Evolutionary conservation across 139 green algal genomes (phyloP).

Genomic region (Coccomyxa sp.): DNA sequence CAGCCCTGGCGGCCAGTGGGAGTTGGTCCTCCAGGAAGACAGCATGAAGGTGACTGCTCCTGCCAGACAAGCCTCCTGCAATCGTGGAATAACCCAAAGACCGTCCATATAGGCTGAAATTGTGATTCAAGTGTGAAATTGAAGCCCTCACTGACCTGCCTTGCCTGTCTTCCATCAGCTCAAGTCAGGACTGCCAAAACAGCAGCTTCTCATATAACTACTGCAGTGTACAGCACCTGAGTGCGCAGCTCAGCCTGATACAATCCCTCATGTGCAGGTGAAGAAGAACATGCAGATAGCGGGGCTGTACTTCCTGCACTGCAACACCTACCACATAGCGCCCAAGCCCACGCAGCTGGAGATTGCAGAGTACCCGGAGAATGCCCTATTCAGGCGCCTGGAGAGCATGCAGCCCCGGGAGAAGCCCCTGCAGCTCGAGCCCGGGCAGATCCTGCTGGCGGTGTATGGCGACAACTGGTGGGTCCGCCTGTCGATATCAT

Average conservation of each 20-base stretch:
- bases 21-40: slow-evolving; percentile 5
- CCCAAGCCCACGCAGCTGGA: neutral
- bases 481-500: too few relatives aligned
- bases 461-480: slow-evolving; percentile 6
- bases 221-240: too few relatives aligned
- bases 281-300: neutral
- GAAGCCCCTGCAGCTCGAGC: neutral
- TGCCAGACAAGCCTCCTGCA: too few relatives aligned
- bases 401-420: neutral
- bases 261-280: too few relatives aligned
- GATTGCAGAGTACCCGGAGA: neutral
- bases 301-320: neutral
- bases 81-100: too few relatives aligned
- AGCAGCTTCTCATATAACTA: too few relatives aligned
- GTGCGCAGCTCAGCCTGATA: too few relatives aligned
- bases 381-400: neutral
- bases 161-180: too few relatives aligned
- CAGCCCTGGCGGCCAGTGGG: slow-evolving; percentile 8
- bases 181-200: too few relatives aligned
- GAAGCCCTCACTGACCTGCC: too few relatives aligned
- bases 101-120: too few relatives aligned
- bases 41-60: neutral
- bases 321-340: neutral
- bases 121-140: too few relatives aligned
- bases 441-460: neutral